phyloP scores from a whole-genome alignment of 2,329 filamentous ascomycete genomes.

The Pseudocercospora fuligena region DNA sequence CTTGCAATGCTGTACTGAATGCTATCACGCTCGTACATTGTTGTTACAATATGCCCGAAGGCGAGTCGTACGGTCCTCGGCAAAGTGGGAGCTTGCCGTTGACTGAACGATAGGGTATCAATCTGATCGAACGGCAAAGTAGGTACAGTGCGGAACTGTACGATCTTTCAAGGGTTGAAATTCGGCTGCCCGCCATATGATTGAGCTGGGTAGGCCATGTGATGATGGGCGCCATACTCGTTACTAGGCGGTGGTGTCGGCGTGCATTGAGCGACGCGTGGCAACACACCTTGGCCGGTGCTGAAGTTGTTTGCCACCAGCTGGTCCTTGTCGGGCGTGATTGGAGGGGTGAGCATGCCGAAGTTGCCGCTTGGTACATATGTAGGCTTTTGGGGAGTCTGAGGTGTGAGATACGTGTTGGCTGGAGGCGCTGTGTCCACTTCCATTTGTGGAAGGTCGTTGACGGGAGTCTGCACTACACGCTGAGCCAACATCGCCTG shows the following conservation, averaged over 20 bases:
- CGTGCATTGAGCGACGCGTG: slow-evolving; percentile 31
- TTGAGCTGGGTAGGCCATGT: slow-evolving; percentile 21
- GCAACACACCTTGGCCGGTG: slow-evolving; percentile 33
- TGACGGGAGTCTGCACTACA: slow-evolving; percentile 36
- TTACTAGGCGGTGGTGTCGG: slow-evolving; percentile 42
- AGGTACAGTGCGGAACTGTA: slow-evolving; percentile 1
- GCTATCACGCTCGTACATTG: slow-evolving; percentile 36
- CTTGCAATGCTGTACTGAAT: slow-evolving; percentile 39
- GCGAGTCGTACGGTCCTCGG: slow-evolving; percentile 8
- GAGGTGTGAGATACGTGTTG: slow-evolving; percentile 64
- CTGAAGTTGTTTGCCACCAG: slow-evolving; percentile 31
- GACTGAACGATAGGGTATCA: background rate
- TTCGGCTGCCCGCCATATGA: slow-evolving; percentile 37
- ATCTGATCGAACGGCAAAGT: background rate
- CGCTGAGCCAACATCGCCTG: slow-evolving; percentile 50
- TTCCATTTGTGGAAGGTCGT: slow-evolving; percentile 33
- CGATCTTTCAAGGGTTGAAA: slow-evolving; percentile 20
- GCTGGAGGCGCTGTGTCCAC: slow-evolving; percentile 30
- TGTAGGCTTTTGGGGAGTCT: slow-evolving; percentile 78
- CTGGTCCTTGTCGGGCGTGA: slow-evolving; percentile 71
- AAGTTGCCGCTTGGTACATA: slow-evolving; percentile 65
- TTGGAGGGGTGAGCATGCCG: slow-evolving; percentile 83
- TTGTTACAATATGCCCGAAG: slow-evolving; percentile 9
- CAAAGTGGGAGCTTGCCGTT: background rate
- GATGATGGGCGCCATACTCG: slow-evolving; percentile 33